Percentiles rank a stretch among this genome's conserved stretches.
Evolutionary conservation across 371 early-diverging fungal species (phyloP).

Genomic region (Smittium culicis): DNA sequence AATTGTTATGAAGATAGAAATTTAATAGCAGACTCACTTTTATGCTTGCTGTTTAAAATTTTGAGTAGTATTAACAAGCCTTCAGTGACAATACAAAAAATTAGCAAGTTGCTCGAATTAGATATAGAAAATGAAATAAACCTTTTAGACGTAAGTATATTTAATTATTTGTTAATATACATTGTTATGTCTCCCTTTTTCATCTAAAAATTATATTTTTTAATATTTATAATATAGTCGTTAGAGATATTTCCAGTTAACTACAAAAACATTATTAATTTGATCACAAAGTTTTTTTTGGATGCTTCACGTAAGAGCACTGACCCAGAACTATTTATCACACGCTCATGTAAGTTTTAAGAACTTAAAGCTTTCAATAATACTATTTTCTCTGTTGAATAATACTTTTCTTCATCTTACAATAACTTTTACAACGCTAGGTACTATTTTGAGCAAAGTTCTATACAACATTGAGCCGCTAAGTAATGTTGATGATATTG

Average conservation of each 20-base stretch:
- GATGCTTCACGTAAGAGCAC: not conserved
- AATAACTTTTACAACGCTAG: not conserved
- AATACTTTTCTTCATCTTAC: too few relatives aligned
- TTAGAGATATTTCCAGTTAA: not conserved
- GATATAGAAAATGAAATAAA: too few relatives aligned
- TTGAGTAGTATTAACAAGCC: not conserved
- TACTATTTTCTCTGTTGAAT: too few relatives aligned
- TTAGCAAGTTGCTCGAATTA: too few relatives aligned
- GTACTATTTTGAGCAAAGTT: not conserved
- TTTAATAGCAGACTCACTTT: not conserved
- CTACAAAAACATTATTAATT: not conserved
- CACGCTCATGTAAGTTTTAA: constrained; percentile 16
- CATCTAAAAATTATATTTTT: too few relatives aligned
- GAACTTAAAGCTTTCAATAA: too few relatives aligned
- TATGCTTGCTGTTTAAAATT: not conserved
- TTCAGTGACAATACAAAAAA: not conserved
- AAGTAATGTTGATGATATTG: not conserved
- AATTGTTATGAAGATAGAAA: too few relatives aligned
- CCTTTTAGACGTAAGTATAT: too few relatives aligned
- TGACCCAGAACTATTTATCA: not conserved
- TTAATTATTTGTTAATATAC: too few relatives aligned
- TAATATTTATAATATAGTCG: not conserved
- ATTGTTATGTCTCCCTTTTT: too few relatives aligned
- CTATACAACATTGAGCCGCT: not conserved
- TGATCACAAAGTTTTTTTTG: not conserved